Evolutionary conservation across 2,329 filamentous ascomycete species (phyloP).

Genomic region (Ceratocystis albifundus): DNA sequence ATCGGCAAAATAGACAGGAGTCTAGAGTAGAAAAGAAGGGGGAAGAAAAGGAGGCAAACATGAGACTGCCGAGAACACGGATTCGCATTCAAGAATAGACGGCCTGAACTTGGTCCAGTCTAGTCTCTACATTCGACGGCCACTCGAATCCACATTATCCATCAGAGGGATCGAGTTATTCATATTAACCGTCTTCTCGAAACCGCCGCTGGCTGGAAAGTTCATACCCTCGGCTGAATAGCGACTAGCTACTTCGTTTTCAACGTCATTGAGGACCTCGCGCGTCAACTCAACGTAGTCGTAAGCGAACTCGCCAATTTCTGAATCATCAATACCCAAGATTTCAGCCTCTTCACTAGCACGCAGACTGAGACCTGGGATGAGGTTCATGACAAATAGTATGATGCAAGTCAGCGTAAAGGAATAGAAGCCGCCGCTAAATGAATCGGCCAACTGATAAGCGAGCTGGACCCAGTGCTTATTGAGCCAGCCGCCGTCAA

Average conservation of each 20-base stretch:
- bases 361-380: constrained; percentile 65
- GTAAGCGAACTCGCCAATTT: constrained; percentile 92
- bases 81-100: too few relatives aligned
- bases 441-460: constrained; percentile 73
- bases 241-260: constrained; percentile 36
- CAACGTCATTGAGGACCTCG: constrained; percentile 39
- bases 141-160: constrained; percentile 30
- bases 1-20: neutral
- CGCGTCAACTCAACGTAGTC: constrained; percentile 79
- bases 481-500: constrained; percentile 72
- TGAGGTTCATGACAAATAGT: constrained; percentile 65
- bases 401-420: constrained; percentile 69
- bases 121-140: constrained; percentile 11
- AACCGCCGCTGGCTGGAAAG: constrained; percentile 30
- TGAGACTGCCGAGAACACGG: too few relatives aligned
- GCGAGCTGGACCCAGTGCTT: constrained; percentile 72
- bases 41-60: neutral
- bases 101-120: neutral
- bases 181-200: constrained; percentile 39
- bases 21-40: neutral
- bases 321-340: constrained; percentile 74
- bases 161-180: constrained; percentile 31
- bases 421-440: constrained; percentile 64
- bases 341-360: constrained; percentile 68
- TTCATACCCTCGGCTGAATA: constrained; percentile 35